Percentiles rank a stretch among this genome's conserved stretches.
Conservation (phyloP, 768 basidiomycete species). For the Kwoniella shandongensis region DNA sequence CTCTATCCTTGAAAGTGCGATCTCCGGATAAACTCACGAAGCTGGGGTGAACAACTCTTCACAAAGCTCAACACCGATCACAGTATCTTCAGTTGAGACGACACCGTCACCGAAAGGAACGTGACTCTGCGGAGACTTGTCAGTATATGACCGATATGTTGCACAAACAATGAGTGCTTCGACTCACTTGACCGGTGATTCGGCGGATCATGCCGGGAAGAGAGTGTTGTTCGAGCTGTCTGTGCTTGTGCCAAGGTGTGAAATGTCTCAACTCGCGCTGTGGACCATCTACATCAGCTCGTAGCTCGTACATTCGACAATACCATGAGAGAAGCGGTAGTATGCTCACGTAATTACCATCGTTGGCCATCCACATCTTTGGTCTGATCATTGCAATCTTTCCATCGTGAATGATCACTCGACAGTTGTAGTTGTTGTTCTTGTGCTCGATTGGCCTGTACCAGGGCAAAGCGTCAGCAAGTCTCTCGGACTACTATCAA, state of each 20-base stretch:
- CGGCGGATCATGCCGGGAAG: constrained; percentile 84
- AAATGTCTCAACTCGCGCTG: constrained; percentile 62
- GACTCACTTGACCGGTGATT: constrained; percentile 78
- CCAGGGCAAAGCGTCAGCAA: not conserved
- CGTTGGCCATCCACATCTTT: constrained; percentile 99
- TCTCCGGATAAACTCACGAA: constrained; percentile 61
- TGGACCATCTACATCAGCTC: constrained; percentile 1
- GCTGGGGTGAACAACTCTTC: constrained; percentile 97
- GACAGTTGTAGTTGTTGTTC: constrained; percentile 96
- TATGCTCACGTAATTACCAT: constrained; percentile 87
- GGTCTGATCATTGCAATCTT: constrained; percentile 92
- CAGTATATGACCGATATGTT: no score
- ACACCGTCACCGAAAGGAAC: constrained; percentile 97
- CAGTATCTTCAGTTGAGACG: constrained; percentile 88
- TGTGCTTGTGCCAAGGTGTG: constrained; percentile 89
- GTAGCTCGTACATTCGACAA: not conserved
- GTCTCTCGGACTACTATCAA: no score
- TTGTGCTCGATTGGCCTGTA: constrained; percentile 93
- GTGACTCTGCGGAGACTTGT: constrained; percentile 58
- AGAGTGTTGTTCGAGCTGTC: constrained; percentile 85
- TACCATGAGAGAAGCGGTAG: constrained; percentile 53
- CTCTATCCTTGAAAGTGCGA: no score
- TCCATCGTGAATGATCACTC: constrained; percentile 79
- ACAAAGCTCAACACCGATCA: constrained; percentile 93
- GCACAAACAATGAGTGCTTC: no score